Conservation (phyloP, 1,284 basidiomycete species). For the Meira miltonrushii region DNA sequence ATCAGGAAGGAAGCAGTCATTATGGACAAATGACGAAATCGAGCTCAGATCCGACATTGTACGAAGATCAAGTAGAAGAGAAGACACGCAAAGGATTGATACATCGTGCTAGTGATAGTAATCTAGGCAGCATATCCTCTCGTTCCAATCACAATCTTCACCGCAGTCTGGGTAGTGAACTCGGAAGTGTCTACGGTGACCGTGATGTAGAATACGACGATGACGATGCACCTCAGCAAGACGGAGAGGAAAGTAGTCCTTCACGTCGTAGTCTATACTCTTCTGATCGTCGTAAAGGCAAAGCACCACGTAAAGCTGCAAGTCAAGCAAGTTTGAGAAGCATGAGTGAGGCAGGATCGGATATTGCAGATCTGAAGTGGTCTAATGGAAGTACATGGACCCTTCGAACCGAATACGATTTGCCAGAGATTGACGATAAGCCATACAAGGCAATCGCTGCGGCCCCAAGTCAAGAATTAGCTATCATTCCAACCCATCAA, state of each 20-base stretch:
- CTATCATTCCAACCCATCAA: neutral
- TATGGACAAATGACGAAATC: neutral
- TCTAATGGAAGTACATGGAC: slow-evolving; percentile 3
- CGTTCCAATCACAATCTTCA: neutral
- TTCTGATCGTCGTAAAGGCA: too few relatives aligned
- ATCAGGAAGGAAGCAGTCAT: neutral
- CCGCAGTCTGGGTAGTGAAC: slow-evolving; percentile 30
- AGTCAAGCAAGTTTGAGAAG: slow-evolving; percentile 7
- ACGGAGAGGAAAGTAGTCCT: neutral
- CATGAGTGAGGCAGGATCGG: slow-evolving; percentile 13
- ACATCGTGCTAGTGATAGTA: too few relatives aligned
- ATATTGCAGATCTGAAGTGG: slow-evolving; percentile 21
- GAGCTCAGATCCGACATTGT: neutral
- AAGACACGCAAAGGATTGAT: too few relatives aligned
- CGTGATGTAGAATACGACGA: slow-evolving; percentile 18
- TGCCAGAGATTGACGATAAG: neutral
- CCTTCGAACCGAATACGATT: neutral
- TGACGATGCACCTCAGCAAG: neutral
- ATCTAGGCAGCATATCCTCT: too few relatives aligned
- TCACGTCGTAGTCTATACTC: too few relatives aligned
- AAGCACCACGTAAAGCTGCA: too few relatives aligned
- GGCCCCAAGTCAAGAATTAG: neutral
- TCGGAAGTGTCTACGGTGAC: slow-evolving; percentile 40
- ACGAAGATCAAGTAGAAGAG: neutral
- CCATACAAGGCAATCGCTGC: neutral